A percentile compares a stretch with the other conserved stretches of the same genome.
Evolutionary conservation across 2,329 filamentous ascomycete species (phyloP).

Genomic region (Nothopassalora personata): DNA sequence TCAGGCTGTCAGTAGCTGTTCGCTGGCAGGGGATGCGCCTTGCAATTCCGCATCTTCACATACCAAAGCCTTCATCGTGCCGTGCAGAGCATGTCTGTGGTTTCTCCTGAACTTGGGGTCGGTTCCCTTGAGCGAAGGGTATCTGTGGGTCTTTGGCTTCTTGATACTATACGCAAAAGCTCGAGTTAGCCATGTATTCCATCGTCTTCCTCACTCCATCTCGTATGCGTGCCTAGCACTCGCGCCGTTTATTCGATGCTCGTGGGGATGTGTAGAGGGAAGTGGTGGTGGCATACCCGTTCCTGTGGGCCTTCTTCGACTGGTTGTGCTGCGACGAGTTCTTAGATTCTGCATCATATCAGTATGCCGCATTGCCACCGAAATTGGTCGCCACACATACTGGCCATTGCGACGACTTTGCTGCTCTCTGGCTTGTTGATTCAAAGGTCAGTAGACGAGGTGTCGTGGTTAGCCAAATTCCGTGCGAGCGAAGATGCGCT

Average conservation of each 20-base stretch:
- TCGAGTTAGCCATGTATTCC: neutral
- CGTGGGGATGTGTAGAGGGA: neutral
- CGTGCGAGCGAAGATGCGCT: neutral
- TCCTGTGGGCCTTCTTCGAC: conserved; percentile 97
- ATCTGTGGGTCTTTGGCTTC: conserved; percentile 99
- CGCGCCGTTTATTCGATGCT: neutral
- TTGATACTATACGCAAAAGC: conserved; percentile 70
- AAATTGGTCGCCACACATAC: conserved; percentile 50
- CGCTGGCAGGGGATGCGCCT: neutral
- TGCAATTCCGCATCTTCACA: conserved; percentile 35
- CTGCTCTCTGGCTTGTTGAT: conserved; percentile 15
- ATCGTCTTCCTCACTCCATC: neutral
- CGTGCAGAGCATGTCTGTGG: conserved; percentile 99
- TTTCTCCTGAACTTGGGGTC: conserved; percentile 99
- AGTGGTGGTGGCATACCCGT: conserved; percentile 66
- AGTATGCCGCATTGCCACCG: conserved; percentile 8
- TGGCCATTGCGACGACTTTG: conserved; percentile 57
- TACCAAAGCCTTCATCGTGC: conserved; percentile 97
- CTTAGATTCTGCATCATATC: conserved; percentile 75
- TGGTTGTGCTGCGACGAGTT: conserved; percentile 99
- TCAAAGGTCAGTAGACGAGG: conserved; percentile 1
- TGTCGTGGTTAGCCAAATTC: conserved; percentile 1
- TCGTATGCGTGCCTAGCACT: neutral
- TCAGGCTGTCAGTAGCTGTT: conserved; percentile 25
- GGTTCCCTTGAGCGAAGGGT: conserved; percentile 96